Evolutionary conservation across 176 grass and related monocot genomes (phyloP).

Genomic region (Phoenix dactylifera): DNA sequence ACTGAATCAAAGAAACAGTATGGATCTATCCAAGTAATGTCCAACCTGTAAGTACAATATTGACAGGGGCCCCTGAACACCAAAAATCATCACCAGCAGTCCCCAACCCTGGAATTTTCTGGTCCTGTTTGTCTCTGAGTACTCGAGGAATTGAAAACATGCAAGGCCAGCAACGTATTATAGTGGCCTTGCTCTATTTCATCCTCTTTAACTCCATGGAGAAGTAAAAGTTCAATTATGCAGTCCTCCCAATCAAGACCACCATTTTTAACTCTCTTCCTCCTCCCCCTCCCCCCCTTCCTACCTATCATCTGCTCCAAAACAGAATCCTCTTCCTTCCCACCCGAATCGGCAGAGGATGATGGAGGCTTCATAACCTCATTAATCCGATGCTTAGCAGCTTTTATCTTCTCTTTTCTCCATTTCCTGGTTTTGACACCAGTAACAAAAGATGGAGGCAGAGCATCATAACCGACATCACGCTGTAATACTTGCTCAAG

Average conservation of each 20-base stretch:
- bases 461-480: conserved; percentile 68
- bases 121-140: conserved; percentile 18
- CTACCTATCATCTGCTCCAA: conserved; percentile 4
- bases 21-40: too few relatives aligned
- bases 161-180: conserved; percentile 66
- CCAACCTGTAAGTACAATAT: too few relatives aligned
- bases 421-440: conserved; percentile 33
- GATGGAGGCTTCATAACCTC: conserved; percentile 41
- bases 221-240: conserved; percentile 64
- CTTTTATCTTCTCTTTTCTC: conserved; percentile 66
- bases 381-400: conserved; percentile 68
- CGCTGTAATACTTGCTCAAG: conserved; percentile 39
- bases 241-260: conserved; percentile 83
- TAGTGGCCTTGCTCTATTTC: conserved; percentile 95
- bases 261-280: conserved; percentile 15
- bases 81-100: too few relatives aligned
- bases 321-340: conserved; percentile 1
- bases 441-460: conserved; percentile 67
- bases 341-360: neutral
- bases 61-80: too few relatives aligned
- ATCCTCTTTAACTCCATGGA: conserved; percentile 59
- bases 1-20: too few relatives aligned
- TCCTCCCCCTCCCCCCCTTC: conserved; percentile 25
- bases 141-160: conserved; percentile 38
- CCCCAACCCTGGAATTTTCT: too few relatives aligned